Evolutionary conservation across 352 stramenopile species (phyloP).

Genomic region (Pythium dissotocum): DNA sequence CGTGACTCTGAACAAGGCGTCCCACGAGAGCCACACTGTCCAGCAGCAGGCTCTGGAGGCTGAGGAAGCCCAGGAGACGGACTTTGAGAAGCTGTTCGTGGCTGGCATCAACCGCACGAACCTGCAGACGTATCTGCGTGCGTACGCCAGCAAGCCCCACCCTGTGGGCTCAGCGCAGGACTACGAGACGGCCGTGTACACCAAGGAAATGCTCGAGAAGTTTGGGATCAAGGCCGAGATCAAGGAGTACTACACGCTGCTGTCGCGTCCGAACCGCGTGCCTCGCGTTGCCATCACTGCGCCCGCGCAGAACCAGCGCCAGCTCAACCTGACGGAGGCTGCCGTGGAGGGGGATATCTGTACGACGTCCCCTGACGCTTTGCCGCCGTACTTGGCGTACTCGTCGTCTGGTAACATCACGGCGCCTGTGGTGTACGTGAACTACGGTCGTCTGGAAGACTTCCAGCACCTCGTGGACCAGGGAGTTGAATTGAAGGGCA

Average conservation of each 20-base stretch:
- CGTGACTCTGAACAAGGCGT: too few species aligned
- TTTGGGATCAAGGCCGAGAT: slow-evolving; percentile 47
- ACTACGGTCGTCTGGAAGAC: slow-evolving; percentile 76
- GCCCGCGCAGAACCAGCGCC: too few species aligned
- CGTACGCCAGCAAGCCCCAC: slow-evolving; percentile 30
- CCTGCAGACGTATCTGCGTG: slow-evolving; percentile 36
- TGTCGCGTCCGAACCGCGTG: too few species aligned
- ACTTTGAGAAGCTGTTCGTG: slow-evolving; percentile 33
- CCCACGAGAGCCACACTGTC: too few species aligned
- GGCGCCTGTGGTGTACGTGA: slow-evolving; percentile 82
- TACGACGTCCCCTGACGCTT: too few species aligned
- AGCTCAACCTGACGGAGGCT: too few species aligned
- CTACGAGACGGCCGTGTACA: slow-evolving; percentile 60
- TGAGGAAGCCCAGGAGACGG: too few species aligned
- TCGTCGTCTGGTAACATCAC: too few species aligned
- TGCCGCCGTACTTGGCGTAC: too few species aligned
- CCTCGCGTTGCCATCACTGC: too few species aligned
- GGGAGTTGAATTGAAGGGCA: slow-evolving; percentile 56
- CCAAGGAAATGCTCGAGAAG: slow-evolving; percentile 28
- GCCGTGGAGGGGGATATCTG: too few species aligned
- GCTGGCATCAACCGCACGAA: slow-evolving; percentile 27
- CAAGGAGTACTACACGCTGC: slow-evolving; percentile 42
- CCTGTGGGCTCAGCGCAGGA: slow-evolving; percentile 42
- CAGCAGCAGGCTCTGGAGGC: too few species aligned
- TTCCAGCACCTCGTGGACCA: slow-evolving; percentile 69